A percentile compares a stretch with the other conserved stretches of the same genome.
phyloP scores from a whole-genome alignment of 805 yeast genomes.

The Yueomyces sinensis region DNA sequence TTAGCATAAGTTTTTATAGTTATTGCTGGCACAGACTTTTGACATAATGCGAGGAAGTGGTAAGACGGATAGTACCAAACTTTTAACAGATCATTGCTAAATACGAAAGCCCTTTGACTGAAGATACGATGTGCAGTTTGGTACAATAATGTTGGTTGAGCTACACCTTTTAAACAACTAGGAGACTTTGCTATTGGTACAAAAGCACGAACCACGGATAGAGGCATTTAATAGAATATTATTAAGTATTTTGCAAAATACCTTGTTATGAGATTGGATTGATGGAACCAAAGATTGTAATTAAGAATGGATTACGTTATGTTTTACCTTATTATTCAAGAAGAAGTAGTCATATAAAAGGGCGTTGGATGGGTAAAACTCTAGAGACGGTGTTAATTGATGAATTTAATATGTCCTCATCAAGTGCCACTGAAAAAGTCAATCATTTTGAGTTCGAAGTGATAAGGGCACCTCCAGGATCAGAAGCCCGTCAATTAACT shows the following conservation, averaged over 20 bases:
- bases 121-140: not conserved
- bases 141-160: not conserved
- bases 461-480: conserved; percentile 10
- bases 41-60: not conserved
- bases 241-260: too few species aligned
- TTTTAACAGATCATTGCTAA: not conserved
- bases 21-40: not conserved
- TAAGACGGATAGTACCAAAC: not conserved
- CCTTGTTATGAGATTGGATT: too few species aligned
- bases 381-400: conserved; percentile 26
- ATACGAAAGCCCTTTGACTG: not conserved
- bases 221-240: not conserved
- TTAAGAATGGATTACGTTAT: not conserved
- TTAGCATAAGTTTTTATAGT: not conserved
- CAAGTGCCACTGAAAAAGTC: not conserved
- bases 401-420: conserved; percentile 24
- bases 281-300: not conserved
- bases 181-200: not conserved
- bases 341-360: conserved; percentile 28
- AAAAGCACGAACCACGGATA: not conserved
- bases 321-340: conserved; percentile 29
- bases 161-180: not conserved
- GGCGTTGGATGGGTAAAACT: conserved; percentile 30
- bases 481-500: conserved; percentile 11
- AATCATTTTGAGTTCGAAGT: not conserved